phyloP scores from a whole-genome alignment of 140 eudicot species.

The Senecio squalidus region DNA sequence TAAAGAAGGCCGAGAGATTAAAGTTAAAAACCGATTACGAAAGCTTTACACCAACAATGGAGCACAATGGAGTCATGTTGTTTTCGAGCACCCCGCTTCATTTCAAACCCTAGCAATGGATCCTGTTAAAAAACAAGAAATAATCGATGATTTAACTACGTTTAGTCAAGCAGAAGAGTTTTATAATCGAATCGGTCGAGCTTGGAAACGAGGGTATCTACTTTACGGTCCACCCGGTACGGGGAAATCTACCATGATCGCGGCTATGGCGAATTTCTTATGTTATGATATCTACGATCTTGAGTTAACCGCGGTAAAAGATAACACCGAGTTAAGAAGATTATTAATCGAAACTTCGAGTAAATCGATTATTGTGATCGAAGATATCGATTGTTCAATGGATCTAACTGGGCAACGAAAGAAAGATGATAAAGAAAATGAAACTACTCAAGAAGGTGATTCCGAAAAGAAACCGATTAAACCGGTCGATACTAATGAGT shows the following conservation, averaged over 20 bases:
- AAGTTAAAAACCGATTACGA: background rate
- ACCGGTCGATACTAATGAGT: background rate
- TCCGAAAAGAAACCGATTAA: background rate
- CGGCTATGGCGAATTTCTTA: constrained; percentile 7
- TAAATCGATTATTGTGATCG: constrained; percentile 10
- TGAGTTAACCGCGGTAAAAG: background rate
- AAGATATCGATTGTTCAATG: constrained; percentile 8
- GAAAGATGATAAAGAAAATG: background rate
- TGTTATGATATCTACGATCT: constrained; percentile 5
- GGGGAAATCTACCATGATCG: constrained; percentile 6
- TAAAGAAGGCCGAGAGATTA: background rate
- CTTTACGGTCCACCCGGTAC: constrained; percentile 8
- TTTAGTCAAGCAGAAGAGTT: constrained; percentile 1
- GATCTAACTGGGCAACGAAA: constrained; percentile 6
- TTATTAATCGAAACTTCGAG: background rate
- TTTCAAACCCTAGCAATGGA: constrained; percentile 6
- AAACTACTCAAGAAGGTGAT: background rate
- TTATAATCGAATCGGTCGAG: background rate
- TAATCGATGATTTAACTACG: background rate
- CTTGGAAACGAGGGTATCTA: constrained; percentile 13
- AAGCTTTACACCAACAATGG: constrained; percentile 2
- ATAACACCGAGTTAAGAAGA: constrained; percentile 1
- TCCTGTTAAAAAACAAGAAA: background rate
- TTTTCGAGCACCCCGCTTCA: constrained; percentile 7
- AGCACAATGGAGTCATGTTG: constrained; percentile 2